Conservation (phyloP, 495 filamentous ascomycete species). For the Neurospora hispaniola region DNA sequence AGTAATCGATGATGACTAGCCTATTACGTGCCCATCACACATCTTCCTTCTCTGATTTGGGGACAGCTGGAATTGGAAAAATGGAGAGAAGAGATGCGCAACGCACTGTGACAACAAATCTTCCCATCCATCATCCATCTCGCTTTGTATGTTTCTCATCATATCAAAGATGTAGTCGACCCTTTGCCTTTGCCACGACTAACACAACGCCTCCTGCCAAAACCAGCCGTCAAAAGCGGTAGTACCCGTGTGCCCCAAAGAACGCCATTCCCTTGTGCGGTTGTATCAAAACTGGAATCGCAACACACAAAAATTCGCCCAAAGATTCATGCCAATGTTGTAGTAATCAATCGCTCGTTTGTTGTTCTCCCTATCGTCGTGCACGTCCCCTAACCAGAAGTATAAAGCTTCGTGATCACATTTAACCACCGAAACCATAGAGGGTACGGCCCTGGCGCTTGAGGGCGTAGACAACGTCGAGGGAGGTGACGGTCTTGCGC, state of each 20-base stretch:
- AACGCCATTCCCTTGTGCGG: background rate
- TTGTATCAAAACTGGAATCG: background rate
- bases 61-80: background rate
- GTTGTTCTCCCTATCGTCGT: background rate
- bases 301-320: background rate
- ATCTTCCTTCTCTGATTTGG: background rate
- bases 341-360: conserved; percentile 1
- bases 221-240: background rate
- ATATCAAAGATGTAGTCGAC: background rate
- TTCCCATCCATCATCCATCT: background rate
- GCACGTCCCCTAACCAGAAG: background rate
- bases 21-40: background rate
- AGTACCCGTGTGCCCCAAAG: background rate
- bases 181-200: background rate
- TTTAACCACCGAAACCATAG: conserved; percentile 95
- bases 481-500: conserved; percentile 93
- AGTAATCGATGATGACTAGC: background rate
- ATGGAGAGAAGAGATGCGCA: background rate
- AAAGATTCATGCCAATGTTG: background rate
- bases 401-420: background rate
- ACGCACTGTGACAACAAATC: background rate
- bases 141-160: background rate
- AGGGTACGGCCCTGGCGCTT: conserved; percentile 94
- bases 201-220: background rate
- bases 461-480: conserved; percentile 92